Percentiles rank a stretch among this genome's conserved stretches.
phyloP scores from a whole-genome alignment of 805 yeast species.

The Wickerhamomyces canadensis region DNA sequence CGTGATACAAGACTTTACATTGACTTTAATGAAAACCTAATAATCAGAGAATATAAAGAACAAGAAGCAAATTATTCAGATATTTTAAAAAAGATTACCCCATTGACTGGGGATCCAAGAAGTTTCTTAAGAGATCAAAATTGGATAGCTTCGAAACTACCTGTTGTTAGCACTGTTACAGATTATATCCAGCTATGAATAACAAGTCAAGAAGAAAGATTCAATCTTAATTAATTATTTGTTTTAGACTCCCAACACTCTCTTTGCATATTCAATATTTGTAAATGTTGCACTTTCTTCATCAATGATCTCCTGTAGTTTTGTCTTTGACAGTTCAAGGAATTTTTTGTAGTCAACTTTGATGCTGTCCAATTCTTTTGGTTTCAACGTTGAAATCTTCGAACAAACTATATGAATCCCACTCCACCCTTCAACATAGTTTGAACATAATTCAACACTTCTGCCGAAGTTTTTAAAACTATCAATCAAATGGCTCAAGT shows the following conservation, averaged over 20 bases:
- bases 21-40: slow-evolving; percentile 58
- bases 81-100: slow-evolving; percentile 36
- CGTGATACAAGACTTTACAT: slow-evolving; percentile 81
- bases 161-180: slow-evolving; percentile 29
- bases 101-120: slow-evolving; percentile 60
- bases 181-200: slow-evolving; percentile 10
- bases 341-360: slow-evolving; percentile 5
- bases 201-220: no score
- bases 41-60: slow-evolving; percentile 73
- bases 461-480: slow-evolving; percentile 50
- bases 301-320: slow-evolving; percentile 13
- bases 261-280: slow-evolving; percentile 15
- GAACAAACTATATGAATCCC: slow-evolving; percentile 44
- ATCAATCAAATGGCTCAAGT: slow-evolving; percentile 6
- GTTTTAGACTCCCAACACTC: slow-evolving; percentile 6
- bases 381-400: slow-evolving; percentile 9
- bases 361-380: slow-evolving; percentile 3
- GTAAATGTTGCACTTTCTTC: slow-evolving; percentile 10
- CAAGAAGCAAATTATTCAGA: slow-evolving; percentile 53
- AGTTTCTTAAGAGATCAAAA: slow-evolving; percentile 71
- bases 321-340: slow-evolving; percentile 7
- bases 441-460: slow-evolving; percentile 71
- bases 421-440: slow-evolving; percentile 67
- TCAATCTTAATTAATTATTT: background rate
- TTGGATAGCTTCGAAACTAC: slow-evolving; percentile 72